Evolutionary conservation across 1,284 basidiomycete genomes (phyloP), one percentile per base, ranked within the genome.

Genomic region (Leucoagaricus sp.): DNA sequence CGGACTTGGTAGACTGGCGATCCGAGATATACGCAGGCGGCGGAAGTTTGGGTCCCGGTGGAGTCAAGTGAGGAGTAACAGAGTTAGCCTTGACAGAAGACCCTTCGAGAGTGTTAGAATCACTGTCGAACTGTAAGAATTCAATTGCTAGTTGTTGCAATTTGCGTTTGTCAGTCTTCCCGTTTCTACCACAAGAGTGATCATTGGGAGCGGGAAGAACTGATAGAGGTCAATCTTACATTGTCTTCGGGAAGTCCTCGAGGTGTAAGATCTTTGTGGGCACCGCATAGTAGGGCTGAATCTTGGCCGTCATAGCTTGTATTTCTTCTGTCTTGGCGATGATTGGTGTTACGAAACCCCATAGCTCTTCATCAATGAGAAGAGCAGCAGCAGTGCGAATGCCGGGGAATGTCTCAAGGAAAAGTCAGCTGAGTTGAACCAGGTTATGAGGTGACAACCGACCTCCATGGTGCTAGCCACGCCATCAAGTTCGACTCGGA

Each of bases 281-380:
- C 13, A 84, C 79, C 4, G 82, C 82, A 65, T 85, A 84, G 66
- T 84, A 84, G 12, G 83, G 82, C 62, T 83, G 81, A 17, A 82
- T 72, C 59, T 79, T 76, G 21, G 76, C 68, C 3, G 77, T 72
- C 21, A 78, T 75, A 15, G 71, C 69, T 53, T 70, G 72, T 8
- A 84, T 77, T 25, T 68, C 69, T 28, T 77, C 75, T 15, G 71
- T 61, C 46, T 71, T 68, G 9, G 75, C 72, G n/a, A 61, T 67
- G 4, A 65, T 65, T 3, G 83, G 83, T 6, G 78, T 77, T 19
- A 77, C 69, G 60, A 83, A 84, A 10, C 83, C 83, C 79, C 81
- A 83, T 4, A 85, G 71, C 56, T 79, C 76, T 13, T 68, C 72
- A 26, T 79, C 77, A 26, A 85, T 75, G 49, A 84, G 72, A 19